Evolutionary conservation across 2,329 filamentous ascomycete species (phyloP), one percentile per base, ranked within the genome.

Genomic region (Penicillium sp.): DNA sequence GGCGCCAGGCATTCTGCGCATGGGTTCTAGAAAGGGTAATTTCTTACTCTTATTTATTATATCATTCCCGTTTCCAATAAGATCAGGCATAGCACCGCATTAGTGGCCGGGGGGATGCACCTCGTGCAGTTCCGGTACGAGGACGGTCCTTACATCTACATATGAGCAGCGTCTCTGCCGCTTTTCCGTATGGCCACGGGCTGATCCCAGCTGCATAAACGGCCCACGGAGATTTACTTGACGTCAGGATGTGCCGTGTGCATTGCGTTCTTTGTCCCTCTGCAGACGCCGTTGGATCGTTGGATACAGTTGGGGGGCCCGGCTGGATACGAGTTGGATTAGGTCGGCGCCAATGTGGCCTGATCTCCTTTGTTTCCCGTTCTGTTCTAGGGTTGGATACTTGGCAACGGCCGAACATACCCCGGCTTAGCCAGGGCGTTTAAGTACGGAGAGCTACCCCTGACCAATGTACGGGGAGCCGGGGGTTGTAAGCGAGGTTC

Each of bases 41-140:
- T 28, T 13, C 27, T 16, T 31, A 18, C 12, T 8, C 3, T 18
- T 22, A 30, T 30, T 30, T 46, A 43, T 18, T n/a, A 8, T 27
- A n/a, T 14, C 8, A 11, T 31, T 33, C 27, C 25, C 46, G 28
- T 16, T 38, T 25, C n/a, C 18, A n/a, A 22, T 22, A 22, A 7
- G 13, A 18, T 7, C 14, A 35, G 33, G n/a, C 19, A n/a, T 16
- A 29, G 45, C 46, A 43, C 48, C 55, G 60, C 62, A 67, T 67
- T 67, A 67, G 66, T 60, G 52, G 43, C 58, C 64, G 63, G 63
- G 66, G 65, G 66, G 65, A 66, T 65, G 62, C 45, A 62, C 28
- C 34, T 52, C 53, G 36, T 60, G 60, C 64, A 64, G 47, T 53
- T 54, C 62, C 63, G 62, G 35, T 61, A 51, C 52, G 52, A 37